These are phyloP conservation scores for Tetrapisispora namnaoensis DNA, from an alignment of 805 yeast species.

Conservation along the genomic window DNA sequence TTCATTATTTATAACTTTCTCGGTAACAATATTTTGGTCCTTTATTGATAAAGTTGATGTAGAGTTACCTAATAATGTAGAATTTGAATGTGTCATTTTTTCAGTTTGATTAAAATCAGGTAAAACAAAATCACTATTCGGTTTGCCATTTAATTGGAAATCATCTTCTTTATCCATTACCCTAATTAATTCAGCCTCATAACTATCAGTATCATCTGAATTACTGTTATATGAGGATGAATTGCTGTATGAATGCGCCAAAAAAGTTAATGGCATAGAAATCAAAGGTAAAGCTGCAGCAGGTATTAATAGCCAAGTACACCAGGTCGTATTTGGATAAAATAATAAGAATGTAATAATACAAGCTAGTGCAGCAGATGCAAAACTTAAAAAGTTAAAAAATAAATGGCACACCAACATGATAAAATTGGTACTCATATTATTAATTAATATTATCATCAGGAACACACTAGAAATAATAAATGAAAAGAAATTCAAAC, in stretches of 20 bases:
- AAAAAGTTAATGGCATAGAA: constrained; percentile 40
- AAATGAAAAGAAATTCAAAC: constrained; percentile 42
- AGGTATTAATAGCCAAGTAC: constrained; percentile 63
- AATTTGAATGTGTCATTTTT: background rate
- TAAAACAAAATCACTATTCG: background rate
- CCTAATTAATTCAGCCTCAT: constrained; percentile 1
- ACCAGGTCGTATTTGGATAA: constrained; percentile 58
- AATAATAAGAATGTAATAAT: constrained; percentile 48
- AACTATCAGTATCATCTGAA: constrained; percentile 13
- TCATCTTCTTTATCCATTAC: constrained; percentile 1
- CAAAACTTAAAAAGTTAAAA: constrained; percentile 40
- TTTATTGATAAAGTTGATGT: background rate
- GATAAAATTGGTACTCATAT: constrained; percentile 12
- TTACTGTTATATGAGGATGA: constrained; percentile 7
- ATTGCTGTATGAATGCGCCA: constrained; percentile 26
- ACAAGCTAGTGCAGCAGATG: constrained; percentile 45
- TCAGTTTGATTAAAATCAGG: constrained; percentile 7
- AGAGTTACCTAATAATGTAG: background rate
- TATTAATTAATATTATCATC: constrained; percentile 24
- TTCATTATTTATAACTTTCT: background rate
- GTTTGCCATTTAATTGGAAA: background rate
- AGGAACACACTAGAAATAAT: constrained; percentile 30
- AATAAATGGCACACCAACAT: constrained; percentile 35
- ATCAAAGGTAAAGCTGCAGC: constrained; percentile 50
- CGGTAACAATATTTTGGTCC: background rate